phyloP scores from a whole-genome alignment of 352 stramenopile species.

The Globisporangium perplexum region DNA sequence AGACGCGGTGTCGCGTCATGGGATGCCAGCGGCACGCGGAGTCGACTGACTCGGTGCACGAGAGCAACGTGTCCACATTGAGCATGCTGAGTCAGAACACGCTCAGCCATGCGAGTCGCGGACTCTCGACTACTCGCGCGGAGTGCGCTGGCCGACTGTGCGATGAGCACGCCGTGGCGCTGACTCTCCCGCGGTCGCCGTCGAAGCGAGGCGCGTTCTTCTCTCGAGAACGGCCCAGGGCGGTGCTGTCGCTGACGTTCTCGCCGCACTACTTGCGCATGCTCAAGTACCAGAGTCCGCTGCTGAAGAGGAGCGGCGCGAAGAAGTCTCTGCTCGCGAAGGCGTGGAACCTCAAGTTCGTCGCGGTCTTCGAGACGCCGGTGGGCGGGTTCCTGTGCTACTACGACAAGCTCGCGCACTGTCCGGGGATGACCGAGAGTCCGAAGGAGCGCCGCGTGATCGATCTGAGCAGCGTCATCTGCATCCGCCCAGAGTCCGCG shows the following conservation, averaged over 20 bases:
- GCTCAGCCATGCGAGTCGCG: constrained; percentile 5
- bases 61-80: constrained; percentile 15
- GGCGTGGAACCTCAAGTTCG: constrained; percentile 49
- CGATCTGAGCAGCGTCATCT: constrained; percentile 60
- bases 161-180: constrained; percentile 21
- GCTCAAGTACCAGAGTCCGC: constrained; percentile 48
- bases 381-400: constrained; percentile 68
- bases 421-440: constrained; percentile 39
- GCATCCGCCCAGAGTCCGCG: constrained; percentile 47
- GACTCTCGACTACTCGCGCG: constrained; percentile 5
- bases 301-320: constrained; percentile 37
- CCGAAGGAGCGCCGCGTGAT: constrained; percentile 58
- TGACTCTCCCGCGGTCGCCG: constrained; percentile 20
- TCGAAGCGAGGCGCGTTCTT: constrained; percentile 25
- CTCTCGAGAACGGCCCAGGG: constrained; percentile 20
- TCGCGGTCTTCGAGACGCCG: constrained; percentile 50
- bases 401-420: constrained; percentile 64
- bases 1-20: constrained; percentile 45
- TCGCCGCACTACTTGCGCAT: constrained; percentile 40
- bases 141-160: constrained; percentile 17
- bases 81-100: constrained; percentile 17
- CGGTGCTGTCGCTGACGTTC: constrained; percentile 25
- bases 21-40: constrained; percentile 24
- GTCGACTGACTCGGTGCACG: constrained; percentile 12
- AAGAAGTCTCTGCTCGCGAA: constrained; percentile 61